phyloP scores from a whole-genome alignment of 495 filamentous ascomycete genomes.

The Aspergillus panamensis region DNA sequence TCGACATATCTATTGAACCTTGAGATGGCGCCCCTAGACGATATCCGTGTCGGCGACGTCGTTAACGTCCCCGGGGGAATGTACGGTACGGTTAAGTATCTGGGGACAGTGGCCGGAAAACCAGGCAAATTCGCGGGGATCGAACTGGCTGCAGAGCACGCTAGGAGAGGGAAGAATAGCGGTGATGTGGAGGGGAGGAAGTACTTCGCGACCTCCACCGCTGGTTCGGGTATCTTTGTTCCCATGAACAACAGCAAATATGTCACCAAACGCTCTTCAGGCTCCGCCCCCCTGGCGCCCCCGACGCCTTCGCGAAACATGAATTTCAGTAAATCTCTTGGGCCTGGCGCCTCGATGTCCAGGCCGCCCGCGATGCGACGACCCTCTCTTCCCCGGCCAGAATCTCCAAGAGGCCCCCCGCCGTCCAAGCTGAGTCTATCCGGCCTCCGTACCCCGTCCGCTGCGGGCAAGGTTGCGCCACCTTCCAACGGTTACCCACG shows the following conservation, averaged over 20 bases:
- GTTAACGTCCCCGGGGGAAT: conserved; percentile 96
- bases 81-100: conserved; percentile 83
- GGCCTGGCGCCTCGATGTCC: conserved; percentile 66
- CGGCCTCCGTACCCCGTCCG: conserved; percentile 47
- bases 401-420: conserved; percentile 62
- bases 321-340: conserved; percentile 83
- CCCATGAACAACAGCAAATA: conserved; percentile 81
- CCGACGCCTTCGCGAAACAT: conserved; percentile 56
- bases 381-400: conserved; percentile 79
- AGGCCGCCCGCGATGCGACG: conserved; percentile 53
- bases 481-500: conserved; percentile 34
- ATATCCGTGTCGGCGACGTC: conserved; percentile 76
- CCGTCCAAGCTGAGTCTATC: conserved; percentile 55
- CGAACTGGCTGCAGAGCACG: conserved; percentile 78
- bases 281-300: conserved; percentile 53
- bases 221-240: conserved; percentile 89
- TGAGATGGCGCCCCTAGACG: conserved; percentile 43
- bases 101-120: conserved; percentile 84
- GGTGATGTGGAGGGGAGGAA: conserved; percentile 85
- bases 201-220: conserved; percentile 78
- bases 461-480: conserved; percentile 29
- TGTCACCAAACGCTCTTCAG: conserved; percentile 53
- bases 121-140: conserved; percentile 93
- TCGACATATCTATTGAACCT: conserved; percentile 3
- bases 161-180: conserved; percentile 85